Base-by-base conservation (phyloP, 225 moss, liverwort and hornwort species). In the Marchantia paleacea region DNA sequence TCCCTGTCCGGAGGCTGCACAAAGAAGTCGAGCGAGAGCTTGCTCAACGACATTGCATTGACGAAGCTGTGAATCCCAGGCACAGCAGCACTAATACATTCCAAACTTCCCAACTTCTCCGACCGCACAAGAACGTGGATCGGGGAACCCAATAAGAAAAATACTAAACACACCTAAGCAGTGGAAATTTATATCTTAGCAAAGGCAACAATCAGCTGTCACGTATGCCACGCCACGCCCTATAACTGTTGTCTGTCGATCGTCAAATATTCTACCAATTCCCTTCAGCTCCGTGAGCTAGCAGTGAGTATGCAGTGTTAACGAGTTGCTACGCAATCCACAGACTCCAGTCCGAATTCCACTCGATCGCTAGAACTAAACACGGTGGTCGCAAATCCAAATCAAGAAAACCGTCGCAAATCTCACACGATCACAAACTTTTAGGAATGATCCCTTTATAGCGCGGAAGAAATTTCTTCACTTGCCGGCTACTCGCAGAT, bases 1-100 rank as follows among this genome's bases (percentile, higher is more conserved):
- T 63, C 73, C 8, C 52, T 76, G 51, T 76, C 58, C 24, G 83
- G 80, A 69, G 83, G 75, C 69, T 75, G 67, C 14, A 62, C 73
- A 8, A 50, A 76, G 52, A 29, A 83, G 55, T 66, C 65, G 58
- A 75, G 75, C 47, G 57, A 68, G 64, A 61, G 67, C 15, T 60
- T 31, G 20, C 52, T 76, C 75, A 52, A 60, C 26, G 60, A 69
- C 79, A 83, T 80, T 75, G 75, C 79, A 76, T 55, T 30, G 47
- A 53, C 29, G 52, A 30, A 28, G 39, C 5, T 28, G 0, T 19
- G 49, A 57, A 67, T 14, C 55, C 12, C 55, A 22, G 57, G 47
- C 19, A 60, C 31, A 8, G 10, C 19, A 62, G 10, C 19, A 62
- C 12, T 10, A 20, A 39, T 4, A 58, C 66, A 48, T 61, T 61